phyloP scores from a whole-genome alignment of 306 rosid genomes.

The Casuarina equisetifolia region DNA sequence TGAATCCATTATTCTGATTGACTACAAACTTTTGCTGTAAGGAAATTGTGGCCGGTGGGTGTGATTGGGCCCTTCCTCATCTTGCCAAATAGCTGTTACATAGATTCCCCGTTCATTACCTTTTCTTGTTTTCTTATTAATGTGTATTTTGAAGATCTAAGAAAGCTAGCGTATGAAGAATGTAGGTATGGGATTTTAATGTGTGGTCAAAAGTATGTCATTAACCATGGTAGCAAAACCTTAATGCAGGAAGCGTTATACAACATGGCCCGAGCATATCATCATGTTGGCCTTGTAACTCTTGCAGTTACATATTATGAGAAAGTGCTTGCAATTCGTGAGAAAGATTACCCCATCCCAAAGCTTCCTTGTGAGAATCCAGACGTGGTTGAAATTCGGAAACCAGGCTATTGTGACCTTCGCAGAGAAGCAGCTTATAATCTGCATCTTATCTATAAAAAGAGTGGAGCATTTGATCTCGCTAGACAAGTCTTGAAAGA shows the following conservation, averaged over 20 bases:
- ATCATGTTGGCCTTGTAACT: conserved; percentile 79
- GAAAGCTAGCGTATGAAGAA: not conserved
- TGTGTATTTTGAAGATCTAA: not conserved
- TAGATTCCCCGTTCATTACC: not conserved
- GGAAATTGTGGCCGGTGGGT: not conserved
- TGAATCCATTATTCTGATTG: too few relatives aligned
- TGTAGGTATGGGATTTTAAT: too few relatives aligned
- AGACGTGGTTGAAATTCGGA: conserved; percentile 34
- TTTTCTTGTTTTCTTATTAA: not conserved
- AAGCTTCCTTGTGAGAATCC: conserved; percentile 62
- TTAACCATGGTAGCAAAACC: not conserved
- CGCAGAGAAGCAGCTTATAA: conserved; percentile 86
- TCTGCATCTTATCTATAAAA: conserved; percentile 81
- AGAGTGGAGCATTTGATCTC: conserved; percentile 85
- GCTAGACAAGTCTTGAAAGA: conserved; percentile 81
- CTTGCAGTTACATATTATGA: conserved; percentile 68
- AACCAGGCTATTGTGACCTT: conserved; percentile 69
- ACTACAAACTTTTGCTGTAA: not conserved
- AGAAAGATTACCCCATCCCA: conserved; percentile 68
- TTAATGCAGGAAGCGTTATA: conserved; percentile 68
- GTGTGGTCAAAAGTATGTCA: not conserved
- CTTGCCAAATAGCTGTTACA: too few relatives aligned
- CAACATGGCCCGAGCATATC: conserved; percentile 82
- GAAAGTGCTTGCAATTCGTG: conserved; percentile 59
- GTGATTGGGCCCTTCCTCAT: too few relatives aligned